Evolutionary conservation across 2,329 filamentous ascomycete genomes (phyloP).

Genomic region (Talaromyces rugulosus): DNA sequence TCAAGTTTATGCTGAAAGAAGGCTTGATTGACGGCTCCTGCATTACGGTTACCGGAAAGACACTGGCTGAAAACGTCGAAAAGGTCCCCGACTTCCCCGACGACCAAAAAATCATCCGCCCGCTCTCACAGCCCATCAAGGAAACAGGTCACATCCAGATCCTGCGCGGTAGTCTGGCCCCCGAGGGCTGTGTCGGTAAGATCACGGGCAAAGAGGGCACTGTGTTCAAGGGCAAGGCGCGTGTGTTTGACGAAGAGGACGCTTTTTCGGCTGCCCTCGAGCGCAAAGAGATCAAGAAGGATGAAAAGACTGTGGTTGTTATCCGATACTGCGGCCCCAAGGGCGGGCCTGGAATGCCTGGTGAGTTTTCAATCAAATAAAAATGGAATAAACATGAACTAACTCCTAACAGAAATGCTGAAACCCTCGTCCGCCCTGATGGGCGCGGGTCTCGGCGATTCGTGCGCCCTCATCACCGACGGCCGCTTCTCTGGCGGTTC

Average conservation of each 20-base stretch:
- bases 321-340: slow-evolving; percentile 72
- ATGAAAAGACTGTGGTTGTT: slow-evolving; percentile 71
- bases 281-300: slow-evolving; percentile 65
- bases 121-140: slow-evolving; percentile 66
- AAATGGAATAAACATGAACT: slow-evolving; percentile 26
- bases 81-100: slow-evolving; percentile 60
- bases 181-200: slow-evolving; percentile 67
- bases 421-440: slow-evolving; percentile 70
- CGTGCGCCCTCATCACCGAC: slow-evolving; percentile 69
- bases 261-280: slow-evolving; percentile 65
- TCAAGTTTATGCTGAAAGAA: slow-evolving; percentile 57
- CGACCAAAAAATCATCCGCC: slow-evolving; percentile 67
- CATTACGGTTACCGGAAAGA: slow-evolving; percentile 59
- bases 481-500: slow-evolving; percentile 63
- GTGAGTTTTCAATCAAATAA: slow-evolving; percentile 18
- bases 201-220: slow-evolving; percentile 73
- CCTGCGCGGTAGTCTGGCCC: slow-evolving; percentile 64
- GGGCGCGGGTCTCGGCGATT: slow-evolving; percentile 66
- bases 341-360: slow-evolving; percentile 67
- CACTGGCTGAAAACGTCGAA: slow-evolving; percentile 55
- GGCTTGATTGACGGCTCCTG: slow-evolving; percentile 56
- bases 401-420: slow-evolving; percentile 65
- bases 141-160: slow-evolving; percentile 69
- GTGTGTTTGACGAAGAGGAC: slow-evolving; percentile 67
- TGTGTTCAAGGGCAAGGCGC: slow-evolving; percentile 64